Conservation (phyloP, 345 rosid species). For the Eucalyptus regnans region DNA sequence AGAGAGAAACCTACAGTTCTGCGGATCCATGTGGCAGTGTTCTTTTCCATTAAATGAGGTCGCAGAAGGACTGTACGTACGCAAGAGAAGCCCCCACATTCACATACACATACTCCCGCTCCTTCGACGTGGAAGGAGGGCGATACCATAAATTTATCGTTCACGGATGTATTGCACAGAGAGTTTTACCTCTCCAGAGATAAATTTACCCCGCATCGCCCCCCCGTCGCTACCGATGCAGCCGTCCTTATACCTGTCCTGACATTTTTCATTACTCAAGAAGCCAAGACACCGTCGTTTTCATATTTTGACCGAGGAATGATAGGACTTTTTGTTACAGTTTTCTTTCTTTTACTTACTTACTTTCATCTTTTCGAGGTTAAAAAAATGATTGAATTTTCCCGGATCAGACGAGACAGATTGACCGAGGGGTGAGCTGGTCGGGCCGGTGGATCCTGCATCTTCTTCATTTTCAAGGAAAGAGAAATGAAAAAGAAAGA, state of each 20-base stretch:
- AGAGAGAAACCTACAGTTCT: background rate
- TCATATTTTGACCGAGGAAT: background rate
- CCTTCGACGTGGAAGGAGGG: background rate
- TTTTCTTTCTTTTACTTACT: background rate
- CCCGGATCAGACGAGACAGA: background rate
- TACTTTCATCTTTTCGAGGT: background rate
- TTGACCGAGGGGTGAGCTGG: background rate
- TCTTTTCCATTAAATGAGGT: background rate
- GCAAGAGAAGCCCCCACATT: background rate
- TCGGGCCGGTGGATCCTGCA: background rate
- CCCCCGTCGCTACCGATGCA: background rate
- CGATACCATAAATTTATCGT: background rate
- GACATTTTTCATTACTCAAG: background rate
- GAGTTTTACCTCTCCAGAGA: background rate
- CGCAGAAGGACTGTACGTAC: background rate
- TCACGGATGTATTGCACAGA: background rate
- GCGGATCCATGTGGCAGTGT: background rate
- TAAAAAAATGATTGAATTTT: background rate
- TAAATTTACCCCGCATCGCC: background rate
- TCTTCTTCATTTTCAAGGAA: background rate
- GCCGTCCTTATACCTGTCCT: background rate
- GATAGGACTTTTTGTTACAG: background rate
- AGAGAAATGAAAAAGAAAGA: background rate
- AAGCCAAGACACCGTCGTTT: background rate
- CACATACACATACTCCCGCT: background rate